Evolutionary conservation across 331 rosid genomes (phyloP).

Genomic region (Cydonia oblonga): DNA sequence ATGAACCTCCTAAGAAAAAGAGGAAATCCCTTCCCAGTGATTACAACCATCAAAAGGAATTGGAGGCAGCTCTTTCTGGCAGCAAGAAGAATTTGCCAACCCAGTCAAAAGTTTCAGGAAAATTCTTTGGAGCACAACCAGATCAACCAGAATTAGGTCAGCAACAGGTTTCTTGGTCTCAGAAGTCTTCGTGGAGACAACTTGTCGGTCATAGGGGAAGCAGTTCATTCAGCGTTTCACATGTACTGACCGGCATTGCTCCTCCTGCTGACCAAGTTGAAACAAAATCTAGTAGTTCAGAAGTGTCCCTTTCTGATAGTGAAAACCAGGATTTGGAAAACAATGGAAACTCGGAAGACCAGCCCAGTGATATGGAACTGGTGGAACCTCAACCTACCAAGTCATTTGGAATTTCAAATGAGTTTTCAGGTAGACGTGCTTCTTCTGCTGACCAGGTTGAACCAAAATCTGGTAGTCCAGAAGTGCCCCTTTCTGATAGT

Average conservation of each 20-base stretch:
- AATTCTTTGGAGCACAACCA: slow-evolving; percentile 14
- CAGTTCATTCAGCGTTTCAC: slow-evolving; percentile 40
- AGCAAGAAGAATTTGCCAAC: slow-evolving; percentile 15
- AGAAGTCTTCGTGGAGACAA: slow-evolving; percentile 73
- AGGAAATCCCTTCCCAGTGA: slow-evolving; percentile 19
- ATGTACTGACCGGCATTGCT: slow-evolving; percentile 23
- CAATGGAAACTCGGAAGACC: slow-evolving; percentile 3
- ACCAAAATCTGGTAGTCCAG: slow-evolving; percentile 6
- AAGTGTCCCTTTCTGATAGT: slow-evolving; percentile 7
- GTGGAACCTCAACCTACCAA: slow-evolving; percentile 18
- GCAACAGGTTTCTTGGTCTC: slow-evolving; percentile 47
- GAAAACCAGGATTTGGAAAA: slow-evolving; percentile 11
- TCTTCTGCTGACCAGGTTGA: slow-evolving; percentile 21
- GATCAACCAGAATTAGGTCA: slow-evolving; percentile 19
- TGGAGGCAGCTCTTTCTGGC: slow-evolving; percentile 17
- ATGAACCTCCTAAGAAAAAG: slow-evolving; percentile 32
- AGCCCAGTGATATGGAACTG: background rate
- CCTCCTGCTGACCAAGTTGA: slow-evolving; percentile 20
- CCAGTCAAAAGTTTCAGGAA: slow-evolving; percentile 15
- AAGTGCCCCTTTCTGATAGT: slow-evolving; percentile 1
- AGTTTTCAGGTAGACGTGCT: slow-evolving; percentile 19
- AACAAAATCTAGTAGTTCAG: slow-evolving; percentile 5
- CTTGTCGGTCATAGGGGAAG: slow-evolving; percentile 42
- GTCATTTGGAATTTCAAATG: slow-evolving; percentile 11
- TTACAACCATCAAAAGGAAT: slow-evolving; percentile 16